A percentile compares a stretch with the other conserved stretches of the same genome.
These are phyloP conservation scores for Ogataea wickerhamii DNA, from an alignment of 805 yeast species.

Conservation along the genomic window DNA sequence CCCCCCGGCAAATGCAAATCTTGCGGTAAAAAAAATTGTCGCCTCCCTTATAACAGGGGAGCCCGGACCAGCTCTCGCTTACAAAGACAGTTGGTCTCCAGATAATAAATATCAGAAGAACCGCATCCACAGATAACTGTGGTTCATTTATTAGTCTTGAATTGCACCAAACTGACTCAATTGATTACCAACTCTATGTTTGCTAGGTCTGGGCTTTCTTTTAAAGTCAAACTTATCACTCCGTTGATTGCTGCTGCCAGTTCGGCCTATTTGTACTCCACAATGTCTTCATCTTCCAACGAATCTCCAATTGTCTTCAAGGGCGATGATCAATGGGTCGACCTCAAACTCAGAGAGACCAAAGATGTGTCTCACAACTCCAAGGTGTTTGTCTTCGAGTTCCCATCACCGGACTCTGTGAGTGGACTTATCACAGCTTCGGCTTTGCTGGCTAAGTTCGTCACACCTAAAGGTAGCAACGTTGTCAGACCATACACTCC, in stretches of 20 bases:
- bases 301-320: conserved; percentile 46
- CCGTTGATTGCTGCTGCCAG: conserved; percentile 41
- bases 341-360: conserved; percentile 51
- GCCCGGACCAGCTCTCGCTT: no score
- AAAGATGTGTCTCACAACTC: conserved; percentile 57
- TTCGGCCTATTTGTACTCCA: conserved; percentile 35
- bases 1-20: no score
- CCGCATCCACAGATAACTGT: no score
- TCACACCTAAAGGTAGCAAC: conserved; percentile 76
- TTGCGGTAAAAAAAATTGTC: no score
- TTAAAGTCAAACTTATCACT: conserved; percentile 15
- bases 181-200: background rate
- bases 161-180: no score
- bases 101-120: no score
- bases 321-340: conserved; percentile 69
- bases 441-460: conserved; percentile 73
- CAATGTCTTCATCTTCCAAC: conserved; percentile 26
- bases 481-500: conserved; percentile 94
- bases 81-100: no score
- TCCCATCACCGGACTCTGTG: conserved; percentile 61
- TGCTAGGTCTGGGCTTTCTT: conserved; percentile 7
- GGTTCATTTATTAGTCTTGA: no score
- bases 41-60: no score
- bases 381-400: conserved; percentile 65
- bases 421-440: conserved; percentile 82